Conservation (phyloP, 2,329 filamentous ascomycete species). For the Thielaviopsis punctulata region DNA sequence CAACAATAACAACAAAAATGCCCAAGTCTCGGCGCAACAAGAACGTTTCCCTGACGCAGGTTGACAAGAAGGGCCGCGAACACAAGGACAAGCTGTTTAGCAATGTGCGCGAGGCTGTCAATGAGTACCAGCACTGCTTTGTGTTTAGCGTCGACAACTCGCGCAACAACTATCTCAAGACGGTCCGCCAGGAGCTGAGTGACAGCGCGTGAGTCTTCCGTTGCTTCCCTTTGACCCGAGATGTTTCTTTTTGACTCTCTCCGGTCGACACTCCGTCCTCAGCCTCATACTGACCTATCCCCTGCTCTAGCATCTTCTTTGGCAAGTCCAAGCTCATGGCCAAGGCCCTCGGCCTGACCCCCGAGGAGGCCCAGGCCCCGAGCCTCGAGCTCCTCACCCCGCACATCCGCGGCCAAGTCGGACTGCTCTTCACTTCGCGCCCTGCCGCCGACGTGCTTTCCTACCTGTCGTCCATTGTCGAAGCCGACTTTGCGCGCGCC, state of each 20-base stretch:
- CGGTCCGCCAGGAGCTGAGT: constrained; percentile 66
- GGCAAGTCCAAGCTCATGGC: constrained; percentile 99
- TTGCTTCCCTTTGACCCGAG: constrained; percentile 5
- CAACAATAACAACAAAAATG: constrained; percentile 41
- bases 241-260: too few species aligned
- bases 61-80: constrained; percentile 82
- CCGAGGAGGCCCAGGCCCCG: constrained; percentile 63
- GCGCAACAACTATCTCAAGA: constrained; percentile 92
- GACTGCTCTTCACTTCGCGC: constrained; percentile 79
- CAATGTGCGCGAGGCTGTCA: constrained; percentile 70
- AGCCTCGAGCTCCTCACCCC: constrained; percentile 54
- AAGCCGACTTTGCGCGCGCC: constrained; percentile 81
- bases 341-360: constrained; percentile 68
- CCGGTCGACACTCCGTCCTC: neutral
- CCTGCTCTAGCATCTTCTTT: constrained; percentile 62
- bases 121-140: constrained; percentile 79
- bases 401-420: constrained; percentile 66
- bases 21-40: constrained; percentile 90
- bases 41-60: constrained; percentile 78
- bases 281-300: neutral
- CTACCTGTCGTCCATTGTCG: constrained; percentile 56
- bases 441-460: constrained; percentile 45
- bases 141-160: constrained; percentile 93
- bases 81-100: constrained; percentile 79
- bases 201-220: constrained; percentile 54